A percentile compares a stretch with the other conserved stretches of the same genome.
phyloP scores from a whole-genome alignment of 345 rosid genomes.

The Bruguiera sexangula region DNA sequence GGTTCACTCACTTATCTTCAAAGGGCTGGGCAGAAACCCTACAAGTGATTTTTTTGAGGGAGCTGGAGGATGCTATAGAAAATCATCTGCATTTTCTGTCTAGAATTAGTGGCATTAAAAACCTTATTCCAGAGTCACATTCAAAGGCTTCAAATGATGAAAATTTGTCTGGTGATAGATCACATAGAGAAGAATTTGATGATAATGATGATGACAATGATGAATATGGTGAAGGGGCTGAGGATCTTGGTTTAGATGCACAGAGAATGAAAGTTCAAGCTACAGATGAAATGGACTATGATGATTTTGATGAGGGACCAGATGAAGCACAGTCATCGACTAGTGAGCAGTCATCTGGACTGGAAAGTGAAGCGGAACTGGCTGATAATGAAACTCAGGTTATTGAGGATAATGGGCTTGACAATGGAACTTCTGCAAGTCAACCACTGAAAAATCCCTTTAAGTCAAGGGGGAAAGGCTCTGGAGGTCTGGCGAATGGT shows the following conservation, averaged over 20 bases:
- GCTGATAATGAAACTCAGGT: slow-evolving; percentile 30
- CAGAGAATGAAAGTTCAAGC: slow-evolving; percentile 53
- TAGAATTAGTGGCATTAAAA: slow-evolving; percentile 67
- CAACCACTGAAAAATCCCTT: slow-evolving; percentile 13
- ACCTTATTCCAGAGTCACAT: slow-evolving; percentile 32
- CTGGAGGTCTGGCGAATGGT: background rate
- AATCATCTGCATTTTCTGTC: slow-evolving; percentile 59
- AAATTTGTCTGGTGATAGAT: slow-evolving; percentile 33
- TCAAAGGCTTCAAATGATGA: slow-evolving; percentile 47
- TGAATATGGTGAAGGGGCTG: slow-evolving; percentile 44
- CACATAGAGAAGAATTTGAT: slow-evolving; percentile 33
- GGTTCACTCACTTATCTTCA: slow-evolving; percentile 38
- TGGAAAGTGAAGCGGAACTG: slow-evolving; percentile 38
- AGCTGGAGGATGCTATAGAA: slow-evolving; percentile 86
- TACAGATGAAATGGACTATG: slow-evolving; percentile 76
- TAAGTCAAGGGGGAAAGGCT: slow-evolving; percentile 24
- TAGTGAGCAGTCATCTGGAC: slow-evolving; percentile 20
- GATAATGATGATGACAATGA: slow-evolving; percentile 24
- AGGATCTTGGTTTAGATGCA: slow-evolving; percentile 86
- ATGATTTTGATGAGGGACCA: slow-evolving; percentile 51
- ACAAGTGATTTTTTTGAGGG: slow-evolving; percentile 53
- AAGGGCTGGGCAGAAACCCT: slow-evolving; percentile 68
- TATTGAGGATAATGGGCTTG: slow-evolving; percentile 34
- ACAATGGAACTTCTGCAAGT: slow-evolving; percentile 20
- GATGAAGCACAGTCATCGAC: slow-evolving; percentile 22